Evolutionary conservation across 768 basidiomycete genomes (phyloP).

Genomic region (Trametes meyenii): DNA sequence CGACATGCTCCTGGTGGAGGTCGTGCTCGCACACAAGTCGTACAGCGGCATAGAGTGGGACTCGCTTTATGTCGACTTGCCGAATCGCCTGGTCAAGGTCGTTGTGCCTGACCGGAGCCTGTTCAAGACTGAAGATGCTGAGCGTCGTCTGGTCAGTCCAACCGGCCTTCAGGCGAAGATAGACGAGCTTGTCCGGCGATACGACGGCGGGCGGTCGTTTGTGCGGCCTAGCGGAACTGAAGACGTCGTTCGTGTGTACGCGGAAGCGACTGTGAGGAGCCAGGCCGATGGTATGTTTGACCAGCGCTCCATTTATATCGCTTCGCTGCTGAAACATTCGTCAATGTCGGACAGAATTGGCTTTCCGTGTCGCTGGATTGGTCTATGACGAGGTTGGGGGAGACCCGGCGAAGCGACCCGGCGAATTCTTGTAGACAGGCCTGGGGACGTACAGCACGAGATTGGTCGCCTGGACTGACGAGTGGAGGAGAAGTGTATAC

Average conservation of each 20-base stretch:
- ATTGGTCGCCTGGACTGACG: not conserved
- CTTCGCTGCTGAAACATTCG: constrained; percentile 9
- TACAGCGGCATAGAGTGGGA: constrained; percentile 91
- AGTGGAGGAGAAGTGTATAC: constrained; percentile 17
- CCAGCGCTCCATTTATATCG: not conserved
- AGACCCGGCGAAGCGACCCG: constrained; percentile 74
- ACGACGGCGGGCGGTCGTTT: constrained; percentile 86
- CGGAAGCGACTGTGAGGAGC: constrained; percentile 75
- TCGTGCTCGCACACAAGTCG: constrained; percentile 84
- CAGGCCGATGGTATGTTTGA: constrained; percentile 79
- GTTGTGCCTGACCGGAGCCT: constrained; percentile 77
- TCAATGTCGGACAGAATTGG: constrained; percentile 60
- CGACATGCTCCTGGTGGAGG: constrained; percentile 94
- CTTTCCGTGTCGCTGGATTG: constrained; percentile 81
- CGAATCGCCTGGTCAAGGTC: constrained; percentile 94
- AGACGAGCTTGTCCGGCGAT: constrained; percentile 76
- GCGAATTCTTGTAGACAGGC: constrained; percentile 64
- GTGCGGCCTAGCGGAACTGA: constrained; percentile 98
- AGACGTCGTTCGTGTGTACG: constrained; percentile 97
- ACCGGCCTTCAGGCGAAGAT: constrained; percentile 78
- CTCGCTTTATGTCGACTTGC: constrained; percentile 87
- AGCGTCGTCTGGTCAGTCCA: constrained; percentile 83
- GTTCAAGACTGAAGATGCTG: constrained; percentile 93
- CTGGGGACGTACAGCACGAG: not conserved
- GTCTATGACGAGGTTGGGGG: constrained; percentile 85